Evolutionary conservation across 164 flowering plant species (phyloP).

Genomic region (Macadamia integrifolia): DNA sequence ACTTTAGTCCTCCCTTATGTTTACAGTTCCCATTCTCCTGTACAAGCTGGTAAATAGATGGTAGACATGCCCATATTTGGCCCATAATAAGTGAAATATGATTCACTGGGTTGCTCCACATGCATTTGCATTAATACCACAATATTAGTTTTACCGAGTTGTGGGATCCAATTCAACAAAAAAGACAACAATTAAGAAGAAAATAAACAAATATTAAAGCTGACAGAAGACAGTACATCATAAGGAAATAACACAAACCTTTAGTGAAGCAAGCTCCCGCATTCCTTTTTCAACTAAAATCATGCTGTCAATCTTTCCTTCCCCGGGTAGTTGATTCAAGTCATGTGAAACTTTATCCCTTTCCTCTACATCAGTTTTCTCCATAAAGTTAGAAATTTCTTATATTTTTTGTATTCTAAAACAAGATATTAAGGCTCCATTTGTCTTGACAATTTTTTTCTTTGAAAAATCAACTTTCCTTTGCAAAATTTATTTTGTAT

Average conservation of each 20-base stretch:
- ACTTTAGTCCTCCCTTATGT: background rate
- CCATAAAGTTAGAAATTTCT: slow-evolving; percentile 15
- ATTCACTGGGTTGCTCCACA: background rate
- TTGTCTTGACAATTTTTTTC: no score
- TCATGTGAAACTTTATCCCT: slow-evolving; percentile 31
- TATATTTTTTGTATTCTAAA: background rate
- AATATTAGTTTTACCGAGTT: background rate
- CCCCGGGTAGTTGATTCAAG: slow-evolving; percentile 48
- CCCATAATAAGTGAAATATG: background rate
- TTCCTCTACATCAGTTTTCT: slow-evolving; percentile 35
- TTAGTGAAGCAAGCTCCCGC: slow-evolving; percentile 67
- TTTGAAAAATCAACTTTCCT: background rate
- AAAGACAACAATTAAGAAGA: background rate
- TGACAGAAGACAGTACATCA: background rate
- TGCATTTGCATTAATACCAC: background rate
- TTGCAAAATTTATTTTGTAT: no score
- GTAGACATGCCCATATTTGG: background rate
- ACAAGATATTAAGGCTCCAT: background rate
- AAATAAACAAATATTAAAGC: background rate
- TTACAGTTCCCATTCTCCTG: background rate
- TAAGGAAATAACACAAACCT: slow-evolving; percentile 44
- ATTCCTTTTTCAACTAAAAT: slow-evolving; percentile 84
- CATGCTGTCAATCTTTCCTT: slow-evolving; percentile 77
- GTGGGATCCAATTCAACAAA: background rate
- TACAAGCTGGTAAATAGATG: no score